Percentiles rank a stretch among this genome's conserved stretches.
Conservation (phyloP, 345 rosid genomes). For the Dimocarpus longan region DNA sequence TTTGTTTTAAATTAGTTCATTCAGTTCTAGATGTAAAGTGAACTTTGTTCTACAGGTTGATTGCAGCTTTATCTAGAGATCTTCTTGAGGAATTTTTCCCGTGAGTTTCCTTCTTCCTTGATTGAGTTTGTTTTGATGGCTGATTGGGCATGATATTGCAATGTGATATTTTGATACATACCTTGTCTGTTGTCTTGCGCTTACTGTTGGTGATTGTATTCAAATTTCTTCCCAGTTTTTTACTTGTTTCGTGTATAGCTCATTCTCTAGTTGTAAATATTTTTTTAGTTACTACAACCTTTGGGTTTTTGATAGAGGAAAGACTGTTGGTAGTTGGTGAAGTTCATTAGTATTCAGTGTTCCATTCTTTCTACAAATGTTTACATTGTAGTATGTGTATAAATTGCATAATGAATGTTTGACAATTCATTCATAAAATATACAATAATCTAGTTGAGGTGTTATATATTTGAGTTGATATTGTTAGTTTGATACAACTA, state of each 20-base stretch:
- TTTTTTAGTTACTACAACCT: background rate
- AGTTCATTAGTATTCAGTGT: background rate
- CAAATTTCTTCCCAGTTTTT: background rate
- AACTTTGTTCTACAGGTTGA: conserved; percentile 52
- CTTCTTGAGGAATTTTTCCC: conserved; percentile 64
- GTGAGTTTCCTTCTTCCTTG: conserved; percentile 53
- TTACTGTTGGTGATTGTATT: background rate
- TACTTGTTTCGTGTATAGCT: background rate
- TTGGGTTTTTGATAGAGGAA: background rate
- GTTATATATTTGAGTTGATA: conserved; percentile 10
- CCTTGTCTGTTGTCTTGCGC: background rate
- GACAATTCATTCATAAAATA: background rate
- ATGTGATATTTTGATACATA: background rate
- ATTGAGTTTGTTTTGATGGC: conserved; percentile 11
- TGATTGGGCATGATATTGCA: background rate
- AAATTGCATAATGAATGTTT: background rate
- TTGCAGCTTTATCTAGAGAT: conserved; percentile 88
- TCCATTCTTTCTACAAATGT: background rate
- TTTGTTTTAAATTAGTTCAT: background rate
- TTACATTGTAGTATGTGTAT: background rate
- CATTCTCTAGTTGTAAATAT: background rate
- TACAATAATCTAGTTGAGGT: background rate
- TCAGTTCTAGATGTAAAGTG: background rate
- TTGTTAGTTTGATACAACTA: background rate
- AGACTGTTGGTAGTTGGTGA: background rate